Conservation (phyloP, 1,284 basidiomycete species). For the Lentinus polychrous region DNA sequence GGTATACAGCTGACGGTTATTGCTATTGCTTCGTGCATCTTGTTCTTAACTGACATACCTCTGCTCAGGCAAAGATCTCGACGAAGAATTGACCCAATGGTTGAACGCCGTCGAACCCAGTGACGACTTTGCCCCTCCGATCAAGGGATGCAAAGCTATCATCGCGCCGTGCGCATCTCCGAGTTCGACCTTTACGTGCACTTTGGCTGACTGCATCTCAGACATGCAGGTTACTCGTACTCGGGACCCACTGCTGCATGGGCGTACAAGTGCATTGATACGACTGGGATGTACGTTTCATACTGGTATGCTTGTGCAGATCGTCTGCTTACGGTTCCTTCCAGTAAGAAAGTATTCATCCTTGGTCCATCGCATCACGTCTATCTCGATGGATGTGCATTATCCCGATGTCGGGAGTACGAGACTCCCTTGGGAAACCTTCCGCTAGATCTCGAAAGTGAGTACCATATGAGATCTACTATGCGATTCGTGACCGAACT, state of each 20-base stretch:
- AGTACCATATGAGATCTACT: conserved; percentile 20
- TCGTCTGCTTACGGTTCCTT: conserved; percentile 10
- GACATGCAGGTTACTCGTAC: conserved; percentile 95
- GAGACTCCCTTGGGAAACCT: conserved; percentile 85
- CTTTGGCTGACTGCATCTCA: conserved; percentile 26
- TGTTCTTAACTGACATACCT: neutral
- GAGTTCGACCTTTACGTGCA: conserved; percentile 4
- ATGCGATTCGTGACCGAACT: neutral
- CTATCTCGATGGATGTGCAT: conserved; percentile 82
- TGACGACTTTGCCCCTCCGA: conserved; percentile 50
- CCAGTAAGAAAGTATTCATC: conserved; percentile 86
- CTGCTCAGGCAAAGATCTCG: conserved; percentile 45
- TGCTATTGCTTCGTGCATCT: conserved; percentile 2
- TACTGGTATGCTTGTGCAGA: conserved; percentile 1
- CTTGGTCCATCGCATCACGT: conserved; percentile 95
- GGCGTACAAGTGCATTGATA: conserved; percentile 90
- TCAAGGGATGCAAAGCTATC: conserved; percentile 80
- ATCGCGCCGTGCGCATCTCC: conserved; percentile 80
- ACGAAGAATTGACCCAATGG: conserved; percentile 58
- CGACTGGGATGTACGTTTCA: conserved; percentile 62
- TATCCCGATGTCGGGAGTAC: conserved; percentile 73
- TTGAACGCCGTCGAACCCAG: conserved; percentile 52
- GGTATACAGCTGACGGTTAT: conserved; percentile 78
- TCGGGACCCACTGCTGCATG: conserved; percentile 93
- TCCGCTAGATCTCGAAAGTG: conserved; percentile 74